These are phyloP conservation scores for Diaporthe velutina DNA, from an alignment of 2,329 filamentous ascomycete genomes.

Conservation along the genomic window DNA sequence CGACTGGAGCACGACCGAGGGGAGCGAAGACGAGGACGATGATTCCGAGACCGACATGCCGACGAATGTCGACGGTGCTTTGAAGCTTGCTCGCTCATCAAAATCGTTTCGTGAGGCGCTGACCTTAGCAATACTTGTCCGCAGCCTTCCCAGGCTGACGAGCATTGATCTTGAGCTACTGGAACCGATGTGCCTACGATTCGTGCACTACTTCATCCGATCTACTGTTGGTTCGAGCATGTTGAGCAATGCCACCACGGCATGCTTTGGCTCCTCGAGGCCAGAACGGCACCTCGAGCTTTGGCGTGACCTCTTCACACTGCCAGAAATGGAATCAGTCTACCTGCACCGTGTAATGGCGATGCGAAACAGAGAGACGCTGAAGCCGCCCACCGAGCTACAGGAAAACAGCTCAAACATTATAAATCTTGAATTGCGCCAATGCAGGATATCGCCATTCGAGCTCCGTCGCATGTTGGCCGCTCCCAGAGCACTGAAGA, in stretches of 20 bases:
- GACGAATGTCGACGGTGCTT: neutral
- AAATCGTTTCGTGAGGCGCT: constrained; percentile 13
- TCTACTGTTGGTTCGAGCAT: neutral
- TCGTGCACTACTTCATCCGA: constrained; percentile 16
- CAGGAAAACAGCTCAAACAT: constrained; percentile 12
- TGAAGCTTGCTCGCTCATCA: constrained; percentile 10
- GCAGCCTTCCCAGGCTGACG: neutral
- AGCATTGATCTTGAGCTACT: constrained; percentile 27
- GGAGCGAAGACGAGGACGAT: constrained; percentile 15
- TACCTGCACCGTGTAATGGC: constrained; percentile 20
- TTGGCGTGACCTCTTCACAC: constrained; percentile 27
- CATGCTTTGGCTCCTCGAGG: constrained; percentile 26
- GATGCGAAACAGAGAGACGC: constrained; percentile 11
- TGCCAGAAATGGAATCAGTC: constrained; percentile 17
- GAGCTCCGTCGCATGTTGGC: constrained; percentile 23
- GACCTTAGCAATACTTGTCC: constrained; percentile 10
- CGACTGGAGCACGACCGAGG: constrained; percentile 31
- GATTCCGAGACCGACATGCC: constrained; percentile 17
- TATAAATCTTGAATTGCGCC: constrained; percentile 24
- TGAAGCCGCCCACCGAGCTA: neutral
- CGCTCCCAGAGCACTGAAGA: constrained; percentile 17
- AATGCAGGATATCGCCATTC: constrained; percentile 29
- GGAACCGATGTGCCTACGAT: constrained; percentile 8
- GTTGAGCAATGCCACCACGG: constrained; percentile 8
- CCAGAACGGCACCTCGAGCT: constrained; percentile 29